A percentile compares a stretch with the other conserved stretches of the same genome.
These are phyloP conservation scores for Pulveroboletus frians DNA, from an alignment of 768 basidiomycete species.

Conservation along the genomic window DNA sequence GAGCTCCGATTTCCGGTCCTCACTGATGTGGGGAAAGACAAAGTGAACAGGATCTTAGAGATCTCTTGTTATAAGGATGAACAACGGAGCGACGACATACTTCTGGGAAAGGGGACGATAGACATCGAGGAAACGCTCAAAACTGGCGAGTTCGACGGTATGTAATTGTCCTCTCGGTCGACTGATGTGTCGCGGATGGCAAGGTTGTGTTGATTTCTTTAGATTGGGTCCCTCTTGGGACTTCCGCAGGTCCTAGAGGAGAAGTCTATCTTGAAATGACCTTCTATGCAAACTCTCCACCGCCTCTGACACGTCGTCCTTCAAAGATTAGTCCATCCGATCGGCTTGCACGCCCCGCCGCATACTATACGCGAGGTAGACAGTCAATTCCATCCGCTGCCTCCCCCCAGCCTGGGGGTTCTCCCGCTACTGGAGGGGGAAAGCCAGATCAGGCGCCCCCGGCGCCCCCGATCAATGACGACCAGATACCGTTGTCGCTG, in stretches of 20 bases:
- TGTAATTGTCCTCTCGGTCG: slow-evolving; percentile 22
- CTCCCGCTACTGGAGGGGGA: slow-evolving; percentile 7
- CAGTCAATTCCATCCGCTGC: slow-evolving; percentile 12
- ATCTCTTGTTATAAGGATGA: slow-evolving; percentile 82
- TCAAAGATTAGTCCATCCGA: slow-evolving; percentile 51
- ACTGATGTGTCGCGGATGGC: slow-evolving; percentile 3
- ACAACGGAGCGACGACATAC: slow-evolving; percentile 58
- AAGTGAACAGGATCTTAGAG: slow-evolving; percentile 50
- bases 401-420: slow-evolving; percentile 13
- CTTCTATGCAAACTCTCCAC: slow-evolving; percentile 70
- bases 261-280: slow-evolving; percentile 93
- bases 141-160: slow-evolving; percentile 90
- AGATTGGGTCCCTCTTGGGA: slow-evolving; percentile 67
- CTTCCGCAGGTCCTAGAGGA: slow-evolving; percentile 64
- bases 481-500: slow-evolving; percentile 21
- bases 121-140: slow-evolving; percentile 75
- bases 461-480: not conserved
- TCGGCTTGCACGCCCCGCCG: slow-evolving; percentile 42
- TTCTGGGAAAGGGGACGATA: slow-evolving; percentile 69
- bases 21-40: slow-evolving; percentile 49
- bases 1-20: slow-evolving; percentile 76
- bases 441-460: slow-evolving; percentile 4
- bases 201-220: not conserved
- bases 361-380: slow-evolving; percentile 19
- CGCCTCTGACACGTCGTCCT: slow-evolving; percentile 46